phyloP scores from a whole-genome alignment of 1,284 basidiomycete genomes.

The Mycosarcoma maydis region DNA sequence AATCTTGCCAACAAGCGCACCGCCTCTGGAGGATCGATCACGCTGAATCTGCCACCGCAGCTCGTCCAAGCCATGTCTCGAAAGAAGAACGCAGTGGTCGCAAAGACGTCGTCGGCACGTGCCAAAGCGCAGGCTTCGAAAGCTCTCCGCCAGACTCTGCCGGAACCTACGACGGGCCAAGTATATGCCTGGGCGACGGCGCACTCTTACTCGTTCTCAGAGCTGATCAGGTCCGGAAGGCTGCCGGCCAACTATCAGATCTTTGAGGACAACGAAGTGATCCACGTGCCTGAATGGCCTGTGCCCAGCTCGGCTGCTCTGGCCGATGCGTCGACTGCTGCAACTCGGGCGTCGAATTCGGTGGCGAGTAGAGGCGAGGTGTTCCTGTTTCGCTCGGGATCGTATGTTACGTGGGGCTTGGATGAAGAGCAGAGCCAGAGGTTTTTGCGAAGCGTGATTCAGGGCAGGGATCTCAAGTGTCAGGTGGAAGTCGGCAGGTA shows the following conservation, averaged over 20 bases:
- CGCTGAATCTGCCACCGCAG: constrained; percentile 41
- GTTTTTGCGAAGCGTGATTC: constrained; percentile 55
- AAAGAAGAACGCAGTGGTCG: constrained; percentile 20
- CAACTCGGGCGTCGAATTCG: not conserved
- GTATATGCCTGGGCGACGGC: constrained; percentile 62
- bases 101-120: constrained; percentile 40
- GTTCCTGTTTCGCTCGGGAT: constrained; percentile 62
- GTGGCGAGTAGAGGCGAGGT: constrained; percentile 47
- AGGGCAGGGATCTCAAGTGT: constrained; percentile 31
- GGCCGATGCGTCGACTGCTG: not conserved
- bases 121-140: constrained; percentile 46
- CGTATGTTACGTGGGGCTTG: constrained; percentile 65
- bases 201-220: constrained; percentile 56
- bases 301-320: constrained; percentile 5
- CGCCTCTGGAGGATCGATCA: constrained; percentile 36
- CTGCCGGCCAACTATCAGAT: constrained; percentile 54
- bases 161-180: constrained; percentile 45
- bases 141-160: constrained; percentile 37
- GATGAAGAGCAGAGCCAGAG: constrained; percentile 49
- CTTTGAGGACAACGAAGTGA: constrained; percentile 63
- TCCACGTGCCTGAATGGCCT: constrained; percentile 63
- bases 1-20: constrained; percentile 31
- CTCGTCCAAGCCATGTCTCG: constrained; percentile 42
- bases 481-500: constrained; percentile 51
- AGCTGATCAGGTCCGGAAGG: constrained; percentile 44